Base-by-base conservation (phyloP, 176 grass and related monocot species). In the Dendrocalamus sinicus region DNA sequence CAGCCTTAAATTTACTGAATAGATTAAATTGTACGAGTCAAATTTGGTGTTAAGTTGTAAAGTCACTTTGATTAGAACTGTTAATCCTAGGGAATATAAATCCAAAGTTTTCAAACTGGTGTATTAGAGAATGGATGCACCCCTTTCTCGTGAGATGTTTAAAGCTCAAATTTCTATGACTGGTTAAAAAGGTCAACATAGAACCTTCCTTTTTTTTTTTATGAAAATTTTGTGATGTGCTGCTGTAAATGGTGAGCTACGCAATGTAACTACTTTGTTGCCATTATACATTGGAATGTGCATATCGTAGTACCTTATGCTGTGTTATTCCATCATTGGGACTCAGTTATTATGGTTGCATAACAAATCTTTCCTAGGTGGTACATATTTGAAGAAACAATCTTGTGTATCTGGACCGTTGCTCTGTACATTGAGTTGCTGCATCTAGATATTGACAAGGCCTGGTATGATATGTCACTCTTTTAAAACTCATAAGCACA, bases 311-410 rank as follows among this genome's bases (percentile, higher is more conserved):
- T 65, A 51, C 70, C 8, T 70, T 72, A 16, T 77, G 73, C 62
- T 76, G 32, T 79, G 48, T 35, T 85, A 54, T 67, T 75, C 53
- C 63, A 50, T 69, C 41, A 12, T 66, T 70, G 19, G 48, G 40
- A 45, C 5, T 61, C 58, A 70, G 81, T 77, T 78, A 58, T 84
- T 74, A 86, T 9, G 32, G 35, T 80, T 88, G 60, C 73, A 24
- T 53, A 62, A 88, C 53, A 58, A 44, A 71, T 75, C 55, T 89
- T 78, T 87, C 77, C 55, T 79, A 93, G 93, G 90, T 97, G 94
- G 94, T 97, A 97, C 63, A 92, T 92, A 90, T 94, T 97, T 83
- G 88, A 88, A 84, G 92, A 97, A 87, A 89, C 91, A 75, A 81
- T 93, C 62, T 80, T 97, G 54, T 89, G 71, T 87, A 73, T 77